Evolutionary conservation across 257 asterid genomes (phyloP).

Genomic region (Fraxinus pennsylvanica): DNA sequence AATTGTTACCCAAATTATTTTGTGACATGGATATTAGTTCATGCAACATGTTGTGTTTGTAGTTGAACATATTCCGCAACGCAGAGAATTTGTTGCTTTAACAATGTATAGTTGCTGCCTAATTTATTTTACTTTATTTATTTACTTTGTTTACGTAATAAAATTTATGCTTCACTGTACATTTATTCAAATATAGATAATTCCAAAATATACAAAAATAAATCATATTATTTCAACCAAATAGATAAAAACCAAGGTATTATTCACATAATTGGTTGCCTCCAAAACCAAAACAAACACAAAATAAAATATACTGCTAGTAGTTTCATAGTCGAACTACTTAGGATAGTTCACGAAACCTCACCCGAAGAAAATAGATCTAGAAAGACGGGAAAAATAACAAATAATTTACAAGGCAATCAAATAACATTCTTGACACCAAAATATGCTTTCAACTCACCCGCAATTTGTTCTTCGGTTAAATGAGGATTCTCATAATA

Average conservation of each 20-base stretch:
- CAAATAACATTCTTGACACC: conserved; percentile 87
- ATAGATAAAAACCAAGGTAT: neutral
- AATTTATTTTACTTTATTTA: no score
- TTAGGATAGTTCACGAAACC: neutral
- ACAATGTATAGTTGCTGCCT: no score
- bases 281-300: neutral
- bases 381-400: conserved; percentile 42
- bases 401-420: conserved; percentile 82
- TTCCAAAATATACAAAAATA: no score
- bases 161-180: no score
- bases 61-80: no score
- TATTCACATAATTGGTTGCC: neutral
- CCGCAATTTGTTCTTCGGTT: conserved; percentile 74
- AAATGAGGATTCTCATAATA: conserved; percentile 54
- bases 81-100: no score
- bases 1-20: no score
- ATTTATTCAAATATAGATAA: no score
- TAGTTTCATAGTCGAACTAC: conserved; percentile 15
- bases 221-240: neutral
- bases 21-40: no score
- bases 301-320: neutral
- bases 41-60: no score
- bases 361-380: conserved; percentile 1
- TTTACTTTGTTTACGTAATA: no score
- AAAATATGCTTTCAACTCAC: conserved; percentile 75